Base-by-base conservation (phyloP, 1,284 basidiomycete genomes). In the Jaminaea rosea region DNA sequence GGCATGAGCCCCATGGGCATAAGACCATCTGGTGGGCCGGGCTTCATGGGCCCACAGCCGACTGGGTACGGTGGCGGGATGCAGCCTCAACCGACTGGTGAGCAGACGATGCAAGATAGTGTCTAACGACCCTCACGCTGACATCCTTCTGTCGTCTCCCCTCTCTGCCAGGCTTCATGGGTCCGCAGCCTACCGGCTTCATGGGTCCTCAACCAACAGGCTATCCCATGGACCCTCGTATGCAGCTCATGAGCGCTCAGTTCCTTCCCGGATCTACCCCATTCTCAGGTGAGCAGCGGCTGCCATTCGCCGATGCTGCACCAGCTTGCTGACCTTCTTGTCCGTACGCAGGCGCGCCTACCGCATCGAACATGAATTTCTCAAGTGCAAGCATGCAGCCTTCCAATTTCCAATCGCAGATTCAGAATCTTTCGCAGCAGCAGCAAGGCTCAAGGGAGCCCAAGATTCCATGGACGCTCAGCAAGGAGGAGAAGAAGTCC, bases 401-500 rank as follows among this genome's bases (percentile, higher is more conserved):
- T 1, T 63, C 66, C 46, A 69, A 63, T 47, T 72, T 72, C 49
- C 71, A 72, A 50, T 58, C 59, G 15, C 58, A 59, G 24, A 65
- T 72, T 34, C 71, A 72, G 48, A 63, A 58, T 24, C 59, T 69
- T 26, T 59, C 62, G 24, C 83, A 88, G 74, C 77, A 83, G 49
- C 81, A 84, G 53, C 80, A 84, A 5, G 84, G 86, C 0, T 81
- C 82, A 29, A 76, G 81, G 2, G 79, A 83, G 13, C 87, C 87
- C 21, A 84, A 83, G 66, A 80, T 97, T 23, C 84, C 89, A 0
- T 99, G 94, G 93, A 81, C 84, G 0, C 78, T 97, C 52, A 84
- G 83, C 19, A 87, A 87, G 73, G 83, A 84, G 32, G 93, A 99
- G 79, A 91, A 91, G 79, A 96, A 96, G 79, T 86, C 85, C 65